Evolutionary conservation across 805 yeast genomes (phyloP), one percentile per base, ranked within the genome.

Genomic region (Starmerella vitae): DNA sequence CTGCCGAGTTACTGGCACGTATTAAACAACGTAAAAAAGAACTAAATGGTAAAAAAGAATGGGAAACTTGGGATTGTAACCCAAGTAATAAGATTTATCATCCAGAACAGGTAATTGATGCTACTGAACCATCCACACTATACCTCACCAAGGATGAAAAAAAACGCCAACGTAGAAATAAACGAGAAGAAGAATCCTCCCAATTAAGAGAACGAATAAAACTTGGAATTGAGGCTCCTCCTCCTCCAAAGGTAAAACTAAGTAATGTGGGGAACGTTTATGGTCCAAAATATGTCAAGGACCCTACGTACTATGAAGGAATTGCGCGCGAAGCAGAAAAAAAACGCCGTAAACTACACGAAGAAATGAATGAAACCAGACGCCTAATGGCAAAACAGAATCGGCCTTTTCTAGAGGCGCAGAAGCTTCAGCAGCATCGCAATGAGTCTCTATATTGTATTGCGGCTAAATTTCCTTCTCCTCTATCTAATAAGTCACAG

Each of bases 281-380:
- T 35, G 82, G 96, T 2, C 74, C 81, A 49, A 93, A 82, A 42
- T 83, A 91, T 5, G 78, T 86, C 34, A 66, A 71, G 43, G 94
- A 91, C 54, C 97, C 98, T 1, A 88, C 97, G 0, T 73, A 73
- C 3, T 77, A 85, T 48, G 98, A 88, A 53, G 64, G 66, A 57
- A 59, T 67, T 36, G 95, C 91, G 0, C 65, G 71, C 32, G 57
- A 63, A 19, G 91, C 86, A 44, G 78, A 84, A 3, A 74, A 68
- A 29, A 70, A 71, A 32, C 64, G 98, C 22, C 63, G 61, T 25
- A 46, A 59, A 12, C 57, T 61, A 29, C 99, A 91, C 59, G 65
- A 70, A 44, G 58, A 57, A 30, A 66, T 56, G 14, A 91, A 91
- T 56, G 66, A 67, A 36, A 71, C 59, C 6, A 64, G 97, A 26